Percentiles rank a stretch among this genome's conserved stretches.
Evolutionary conservation across 2,329 filamentous ascomycete species (phyloP).

Genomic region (Tolypocladium pustulatum): DNA sequence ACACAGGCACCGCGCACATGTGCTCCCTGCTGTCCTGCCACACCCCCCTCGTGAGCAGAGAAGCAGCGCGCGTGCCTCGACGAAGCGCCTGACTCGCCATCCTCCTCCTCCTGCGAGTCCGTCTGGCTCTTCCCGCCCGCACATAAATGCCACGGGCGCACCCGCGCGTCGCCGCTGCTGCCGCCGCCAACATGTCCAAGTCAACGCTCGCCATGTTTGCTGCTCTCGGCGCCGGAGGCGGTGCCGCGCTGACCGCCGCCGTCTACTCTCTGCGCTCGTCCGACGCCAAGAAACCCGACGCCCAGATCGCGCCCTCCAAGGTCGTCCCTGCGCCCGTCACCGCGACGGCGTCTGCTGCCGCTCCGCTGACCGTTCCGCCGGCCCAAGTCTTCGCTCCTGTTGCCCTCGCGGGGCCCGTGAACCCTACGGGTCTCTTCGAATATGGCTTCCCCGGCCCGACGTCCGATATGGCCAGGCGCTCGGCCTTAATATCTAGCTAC

Average conservation of each 20-base stretch:
- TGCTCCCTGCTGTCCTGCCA: not conserved
- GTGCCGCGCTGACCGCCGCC: slow-evolving; percentile 62
- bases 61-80: not conserved
- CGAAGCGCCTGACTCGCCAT: no score
- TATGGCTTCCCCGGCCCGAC: slow-evolving; percentile 91
- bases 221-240: slow-evolving; percentile 64
- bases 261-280: slow-evolving; percentile 48
- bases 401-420: slow-evolving; percentile 39
- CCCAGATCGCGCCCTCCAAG: slow-evolving; percentile 11
- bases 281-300: slow-evolving; percentile 6
- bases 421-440: slow-evolving; percentile 68
- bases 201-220: slow-evolving; percentile 65
- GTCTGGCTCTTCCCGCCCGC: not conserved
- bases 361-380: slow-evolving; percentile 38
- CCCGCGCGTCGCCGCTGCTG: slow-evolving; percentile 3
- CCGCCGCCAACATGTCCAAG: slow-evolving; percentile 57
- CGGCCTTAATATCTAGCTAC: slow-evolving; percentile 75
- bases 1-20: slow-evolving; percentile 1
- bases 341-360: slow-evolving; percentile 15
- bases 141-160: slow-evolving; percentile 8
- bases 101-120: not conserved
- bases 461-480: slow-evolving; percentile 66
- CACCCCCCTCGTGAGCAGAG: slow-evolving; percentile 3
- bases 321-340: slow-evolving; percentile 16
- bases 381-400: slow-evolving; percentile 39